Conservation (phyloP, 805 yeast species). For the Diddensiella transvaalensis region DNA sequence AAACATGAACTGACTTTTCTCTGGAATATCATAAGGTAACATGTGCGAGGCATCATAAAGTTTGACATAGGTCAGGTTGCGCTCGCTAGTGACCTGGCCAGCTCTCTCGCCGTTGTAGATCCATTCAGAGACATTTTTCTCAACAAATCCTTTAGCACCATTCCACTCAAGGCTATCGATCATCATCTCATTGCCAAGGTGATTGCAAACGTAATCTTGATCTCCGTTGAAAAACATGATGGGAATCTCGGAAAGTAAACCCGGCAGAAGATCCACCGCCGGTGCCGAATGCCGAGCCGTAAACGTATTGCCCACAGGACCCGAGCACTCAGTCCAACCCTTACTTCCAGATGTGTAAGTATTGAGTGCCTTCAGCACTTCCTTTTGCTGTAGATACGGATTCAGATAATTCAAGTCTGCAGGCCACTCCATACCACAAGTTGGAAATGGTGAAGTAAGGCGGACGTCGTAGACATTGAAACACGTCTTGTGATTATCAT, state of each 20-base stretch:
- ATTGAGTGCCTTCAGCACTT: constrained; percentile 52
- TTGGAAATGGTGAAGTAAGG: constrained; percentile 67
- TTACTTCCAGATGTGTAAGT: constrained; percentile 35
- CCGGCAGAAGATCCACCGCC: constrained; percentile 64
- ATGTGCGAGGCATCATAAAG: constrained; percentile 82
- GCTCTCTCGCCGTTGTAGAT: constrained; percentile 40
- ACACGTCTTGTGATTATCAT: constrained; percentile 46
- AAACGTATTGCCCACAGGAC: constrained; percentile 51
- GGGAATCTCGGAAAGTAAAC: constrained; percentile 52
- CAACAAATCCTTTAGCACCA: constrained; percentile 40
- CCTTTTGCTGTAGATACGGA: constrained; percentile 45
- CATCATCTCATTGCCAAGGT: constrained; percentile 65
- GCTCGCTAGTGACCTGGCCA: constrained; percentile 50
- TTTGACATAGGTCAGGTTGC: constrained; percentile 72
- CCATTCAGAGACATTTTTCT: constrained; percentile 40
- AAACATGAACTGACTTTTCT: constrained; percentile 63
- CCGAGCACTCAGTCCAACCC: constrained; percentile 78
- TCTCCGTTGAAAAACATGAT: constrained; percentile 82
- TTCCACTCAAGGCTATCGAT: constrained; percentile 64
- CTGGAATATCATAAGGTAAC: constrained; percentile 85
- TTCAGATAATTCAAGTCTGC: constrained; percentile 48
- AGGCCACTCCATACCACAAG: constrained; percentile 96
- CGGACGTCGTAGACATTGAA: constrained; percentile 80
- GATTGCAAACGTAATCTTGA: constrained; percentile 84
- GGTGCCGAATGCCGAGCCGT: constrained; percentile 53